phyloP scores from a whole-genome alignment of 768 basidiomycete species.

The Pholiota conissans region DNA sequence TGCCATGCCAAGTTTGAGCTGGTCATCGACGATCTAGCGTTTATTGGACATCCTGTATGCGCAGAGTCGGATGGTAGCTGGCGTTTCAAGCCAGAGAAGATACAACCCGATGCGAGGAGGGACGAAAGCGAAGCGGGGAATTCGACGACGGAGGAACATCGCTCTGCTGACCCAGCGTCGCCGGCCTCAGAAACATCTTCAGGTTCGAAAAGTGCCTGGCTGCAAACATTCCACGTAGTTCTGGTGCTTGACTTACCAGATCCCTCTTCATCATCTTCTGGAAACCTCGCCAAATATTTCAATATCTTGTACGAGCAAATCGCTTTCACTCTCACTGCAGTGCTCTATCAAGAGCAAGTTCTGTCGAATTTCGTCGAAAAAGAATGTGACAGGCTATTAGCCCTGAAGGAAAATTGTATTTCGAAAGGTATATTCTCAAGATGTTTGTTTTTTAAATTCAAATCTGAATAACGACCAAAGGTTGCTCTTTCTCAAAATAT shows the following conservation, averaged over 20 bases:
- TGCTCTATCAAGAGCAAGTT: constrained; percentile 90
- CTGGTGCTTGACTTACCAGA: constrained; percentile 88
- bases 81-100: constrained; percentile 69
- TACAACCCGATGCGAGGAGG: constrained; percentile 51
- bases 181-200: constrained; percentile 36
- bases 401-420: constrained; percentile 70
- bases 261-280: constrained; percentile 80
- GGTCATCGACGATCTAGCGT: constrained; percentile 86
- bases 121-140: constrained; percentile 52
- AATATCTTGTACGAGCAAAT: constrained; percentile 89
- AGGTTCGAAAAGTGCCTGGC: constrained; percentile 43
- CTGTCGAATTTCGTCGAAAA: constrained; percentile 81
- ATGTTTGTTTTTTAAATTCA: constrained; percentile 8
- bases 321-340: constrained; percentile 87
- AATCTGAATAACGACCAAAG: constrained; percentile 32
- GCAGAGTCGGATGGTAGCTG: constrained; percentile 63
- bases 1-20: constrained; percentile 97
- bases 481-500: constrained; percentile 58
- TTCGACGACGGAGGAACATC: constrained; percentile 27
- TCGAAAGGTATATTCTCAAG: constrained; percentile 49
- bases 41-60: constrained; percentile 94
- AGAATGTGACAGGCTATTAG: constrained; percentile 71
- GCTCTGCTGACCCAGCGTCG: constrained; percentile 28
- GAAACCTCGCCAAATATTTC: constrained; percentile 76
- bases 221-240: constrained; percentile 83